phyloP scores from a whole-genome alignment of 2,329 filamentous ascomycete species.

The Arthrinium puccinioides region DNA sequence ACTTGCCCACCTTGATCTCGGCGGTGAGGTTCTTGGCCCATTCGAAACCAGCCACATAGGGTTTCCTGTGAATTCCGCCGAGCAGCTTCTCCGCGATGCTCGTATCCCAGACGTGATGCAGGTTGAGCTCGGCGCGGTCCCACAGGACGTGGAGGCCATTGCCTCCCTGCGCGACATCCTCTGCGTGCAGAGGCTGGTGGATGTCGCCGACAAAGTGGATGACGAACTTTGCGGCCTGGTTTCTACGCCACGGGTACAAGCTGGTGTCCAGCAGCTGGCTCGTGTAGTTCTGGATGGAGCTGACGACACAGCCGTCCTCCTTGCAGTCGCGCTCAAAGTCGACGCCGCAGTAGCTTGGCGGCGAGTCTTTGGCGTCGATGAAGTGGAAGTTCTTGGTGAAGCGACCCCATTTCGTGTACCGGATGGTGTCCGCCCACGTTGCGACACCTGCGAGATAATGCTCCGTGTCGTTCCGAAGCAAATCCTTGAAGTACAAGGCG shows the following conservation, averaged over 20 bases:
- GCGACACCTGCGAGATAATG: constrained; percentile 58
- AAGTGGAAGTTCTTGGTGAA: constrained; percentile 60
- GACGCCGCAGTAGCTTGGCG: constrained; percentile 51
- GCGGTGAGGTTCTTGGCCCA: constrained; percentile 51
- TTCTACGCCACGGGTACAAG: constrained; percentile 37
- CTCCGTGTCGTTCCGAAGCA: constrained; percentile 45
- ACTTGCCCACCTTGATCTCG: constrained; percentile 51
- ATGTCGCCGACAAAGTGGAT: constrained; percentile 65
- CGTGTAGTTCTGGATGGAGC: constrained; percentile 55
- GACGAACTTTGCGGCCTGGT: constrained; percentile 58
- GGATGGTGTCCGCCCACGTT: constrained; percentile 60
- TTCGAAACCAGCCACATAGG: constrained; percentile 39
- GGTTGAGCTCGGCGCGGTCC: constrained; percentile 49
- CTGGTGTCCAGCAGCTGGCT: constrained; percentile 38
- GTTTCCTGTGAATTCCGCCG: constrained; percentile 43
- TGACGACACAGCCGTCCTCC: constrained; percentile 53
- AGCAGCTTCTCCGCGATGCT: constrained; percentile 60
- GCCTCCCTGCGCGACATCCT: constrained; percentile 57
- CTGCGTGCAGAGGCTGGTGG: constrained; percentile 61
- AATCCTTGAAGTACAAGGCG: constrained; percentile 45
- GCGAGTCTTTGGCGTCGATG: constrained; percentile 60
- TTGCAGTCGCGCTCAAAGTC: constrained; percentile 58
- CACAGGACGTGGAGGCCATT: constrained; percentile 62
- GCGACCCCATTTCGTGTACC: constrained; percentile 53
- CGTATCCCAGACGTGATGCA: constrained; percentile 69